Percentiles rank a stretch among this genome's conserved stretches.
Evolutionary conservation across 2,329 filamentous ascomycete genomes (phyloP).

Genomic region (Aureobasidium sp.): DNA sequence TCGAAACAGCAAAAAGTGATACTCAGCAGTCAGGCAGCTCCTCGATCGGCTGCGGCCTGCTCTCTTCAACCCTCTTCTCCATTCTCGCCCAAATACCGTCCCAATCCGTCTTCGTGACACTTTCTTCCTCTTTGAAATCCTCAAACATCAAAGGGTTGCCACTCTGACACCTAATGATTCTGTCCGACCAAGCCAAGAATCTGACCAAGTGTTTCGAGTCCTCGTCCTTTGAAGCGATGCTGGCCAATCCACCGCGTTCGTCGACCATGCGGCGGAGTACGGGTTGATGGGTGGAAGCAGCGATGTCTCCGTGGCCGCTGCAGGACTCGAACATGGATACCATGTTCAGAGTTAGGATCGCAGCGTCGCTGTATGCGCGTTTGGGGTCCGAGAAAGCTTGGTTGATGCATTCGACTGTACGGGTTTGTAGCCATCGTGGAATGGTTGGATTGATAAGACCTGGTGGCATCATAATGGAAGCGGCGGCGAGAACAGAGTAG

Average conservation of each 20-base stretch:
- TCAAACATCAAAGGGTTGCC: conserved; percentile 5
- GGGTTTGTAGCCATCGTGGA: not conserved
- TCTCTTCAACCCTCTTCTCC: conserved; percentile 6
- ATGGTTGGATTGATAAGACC: not conserved
- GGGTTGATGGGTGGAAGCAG: not conserved
- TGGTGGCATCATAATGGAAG: conserved; percentile 5
- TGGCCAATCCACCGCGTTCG: not conserved
- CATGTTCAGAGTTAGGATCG: not conserved
- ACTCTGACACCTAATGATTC: conserved; percentile 1
- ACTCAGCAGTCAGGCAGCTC: conserved; percentile 5
- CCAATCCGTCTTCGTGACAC: not conserved
- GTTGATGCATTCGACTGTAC: conserved; percentile 1
- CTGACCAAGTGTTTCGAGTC: conserved; percentile 2
- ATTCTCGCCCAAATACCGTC: conserved; percentile 8
- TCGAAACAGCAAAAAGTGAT: not conserved
- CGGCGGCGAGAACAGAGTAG: conserved; percentile 3
- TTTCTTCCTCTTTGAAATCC: not conserved
- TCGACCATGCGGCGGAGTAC: not conserved
- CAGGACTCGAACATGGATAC: conserved; percentile 6
- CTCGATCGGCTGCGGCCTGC: not conserved
- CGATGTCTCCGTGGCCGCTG: not conserved
- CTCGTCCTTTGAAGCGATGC: not conserved
- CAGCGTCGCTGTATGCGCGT: conserved; percentile 4
- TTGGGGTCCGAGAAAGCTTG: not conserved
- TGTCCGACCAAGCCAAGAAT: conserved; percentile 4